Conservation (phyloP, 2,329 filamentous ascomycete genomes). For the Sarocladiaceae sp. region DNA sequence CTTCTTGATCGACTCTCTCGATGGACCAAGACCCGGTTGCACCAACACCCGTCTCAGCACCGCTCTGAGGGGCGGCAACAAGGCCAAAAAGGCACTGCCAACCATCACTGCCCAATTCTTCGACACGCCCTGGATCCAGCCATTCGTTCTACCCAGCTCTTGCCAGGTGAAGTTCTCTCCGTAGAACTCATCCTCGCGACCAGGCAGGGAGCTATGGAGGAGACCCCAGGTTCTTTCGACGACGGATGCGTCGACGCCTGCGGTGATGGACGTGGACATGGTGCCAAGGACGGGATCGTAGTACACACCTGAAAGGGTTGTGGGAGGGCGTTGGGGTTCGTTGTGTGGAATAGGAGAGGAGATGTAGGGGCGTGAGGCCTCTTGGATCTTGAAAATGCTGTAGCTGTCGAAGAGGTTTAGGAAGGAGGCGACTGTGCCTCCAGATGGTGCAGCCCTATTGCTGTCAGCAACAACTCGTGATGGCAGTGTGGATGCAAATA, state of each 20-base stretch:
- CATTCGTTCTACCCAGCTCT: constrained; percentile 49
- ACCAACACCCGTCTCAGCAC: constrained; percentile 39
- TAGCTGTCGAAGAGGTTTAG: constrained; percentile 55
- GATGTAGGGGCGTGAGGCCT: constrained; percentile 46
- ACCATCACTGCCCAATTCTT: constrained; percentile 46
- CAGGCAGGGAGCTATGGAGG: constrained; percentile 37
- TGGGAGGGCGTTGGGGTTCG: constrained; percentile 18
- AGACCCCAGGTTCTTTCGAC: constrained; percentile 63
- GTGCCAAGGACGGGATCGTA: constrained; percentile 49
- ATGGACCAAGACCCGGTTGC: constrained; percentile 52
- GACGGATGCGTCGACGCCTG: constrained; percentile 45
- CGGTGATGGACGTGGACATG: constrained; percentile 49
- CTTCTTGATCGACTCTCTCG: constrained; percentile 47
- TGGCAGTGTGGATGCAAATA: neutral
- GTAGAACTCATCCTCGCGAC: constrained; percentile 44
- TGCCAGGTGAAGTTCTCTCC: constrained; percentile 57
- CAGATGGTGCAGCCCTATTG: constrained; percentile 42
- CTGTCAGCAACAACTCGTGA: neutral
- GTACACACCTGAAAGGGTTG: constrained; percentile 42
- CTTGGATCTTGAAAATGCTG: constrained; percentile 40
- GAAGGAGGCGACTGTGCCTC: constrained; percentile 65
- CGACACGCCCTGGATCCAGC: constrained; percentile 43
- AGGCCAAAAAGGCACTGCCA: constrained; percentile 37
- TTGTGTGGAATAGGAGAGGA: constrained; percentile 51
- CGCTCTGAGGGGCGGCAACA: constrained; percentile 40